Base-by-base conservation (phyloP, 495 filamentous ascomycete genomes). In the Oidiodendron maius region DNA sequence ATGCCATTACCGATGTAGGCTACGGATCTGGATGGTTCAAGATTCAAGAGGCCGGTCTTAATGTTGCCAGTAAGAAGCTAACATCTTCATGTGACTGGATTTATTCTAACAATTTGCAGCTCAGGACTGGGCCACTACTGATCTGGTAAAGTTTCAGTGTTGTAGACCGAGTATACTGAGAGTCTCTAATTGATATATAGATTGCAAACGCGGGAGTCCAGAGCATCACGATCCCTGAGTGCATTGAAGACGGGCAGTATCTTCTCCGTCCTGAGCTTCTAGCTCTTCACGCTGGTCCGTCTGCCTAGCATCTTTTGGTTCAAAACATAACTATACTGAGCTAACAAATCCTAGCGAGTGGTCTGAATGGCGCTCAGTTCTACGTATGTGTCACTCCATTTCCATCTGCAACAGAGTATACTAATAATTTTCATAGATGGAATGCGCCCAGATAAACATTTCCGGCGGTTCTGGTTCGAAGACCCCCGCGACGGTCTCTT, bases 381-480 rank as follows among this genome's bases (percentile, higher is more conserved):
- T 78, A 75, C 44, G 71, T 75, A 53, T 35, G 62, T 58, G n/a
- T 2, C 11, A 22, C 18, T 1, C n/a, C n/a, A 6, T 15, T 24
- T 10, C 22, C 17, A 11, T 2, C 16, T 3, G 11, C 10, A 23
- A 23, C 28, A n/a, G n/a, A n/a, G 17, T 9, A 23, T 11, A 23
- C 24, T 23, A 9, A 8, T 18, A 24, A 22, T 3, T 25, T 12
- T 35, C 17, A 25, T 39, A 57, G 50, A 58, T 58, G 56, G 56
- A 58, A 49, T 79, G 76, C 53, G 77, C 76, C 4, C 74, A 79
- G 61, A 74, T 80, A 60, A 74, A 70, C 50, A 65, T 79, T 17
- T 61, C 66, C 16, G 69, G 73, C 40, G 64, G 63, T 21, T 74
- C 76, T 34, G 60, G 61, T 22, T 67, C 68, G 40, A 58, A 58